Evolutionary conservation across 345 rosid species (phyloP).

Genomic region (Arabidopsis arenosa): DNA sequence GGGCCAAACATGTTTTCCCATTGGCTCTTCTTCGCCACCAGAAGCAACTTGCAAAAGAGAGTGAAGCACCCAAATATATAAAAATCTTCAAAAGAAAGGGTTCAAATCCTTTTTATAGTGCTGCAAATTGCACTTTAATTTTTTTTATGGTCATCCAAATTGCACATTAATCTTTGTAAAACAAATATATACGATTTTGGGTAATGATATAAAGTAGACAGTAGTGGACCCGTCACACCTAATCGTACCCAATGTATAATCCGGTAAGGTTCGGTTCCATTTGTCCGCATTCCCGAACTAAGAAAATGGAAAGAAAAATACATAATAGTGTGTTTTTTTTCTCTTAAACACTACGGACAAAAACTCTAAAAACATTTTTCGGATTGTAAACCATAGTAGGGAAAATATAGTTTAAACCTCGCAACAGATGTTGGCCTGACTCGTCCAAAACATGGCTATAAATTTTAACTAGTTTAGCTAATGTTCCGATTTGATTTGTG

Average conservation of each 20-base stretch:
- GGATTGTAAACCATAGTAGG: no score
- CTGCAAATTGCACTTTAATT: conserved; percentile 27
- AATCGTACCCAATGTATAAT: conserved; percentile 11
- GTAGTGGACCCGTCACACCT: conserved; percentile 19
- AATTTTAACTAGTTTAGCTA: not conserved
- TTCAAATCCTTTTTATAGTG: conserved; percentile 19
- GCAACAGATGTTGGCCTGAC: not conserved
- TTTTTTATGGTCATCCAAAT: conserved; percentile 25
- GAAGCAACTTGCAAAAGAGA: conserved; percentile 44
- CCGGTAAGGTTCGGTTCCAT: conserved; percentile 17
- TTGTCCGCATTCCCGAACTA: conserved; percentile 12
- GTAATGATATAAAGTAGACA: conserved; percentile 17
- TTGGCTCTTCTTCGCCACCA: conserved; percentile 41
- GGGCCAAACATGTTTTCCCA: conserved; percentile 30
- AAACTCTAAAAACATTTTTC: no score
- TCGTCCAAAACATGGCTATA: not conserved
- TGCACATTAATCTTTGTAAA: conserved; percentile 12
- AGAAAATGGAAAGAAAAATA: not conserved
- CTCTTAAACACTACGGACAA: no score
- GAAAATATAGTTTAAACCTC: not conserved
- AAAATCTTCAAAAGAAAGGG: conserved; percentile 12
- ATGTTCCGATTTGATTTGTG: not conserved
- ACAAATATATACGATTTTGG: conserved; percentile 7
- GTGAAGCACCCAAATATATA: conserved; percentile 33
- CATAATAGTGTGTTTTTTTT: no score